Evolutionary conservation across 257 asterid species (phyloP), one percentile per base, ranked within the genome.

Genomic region (Nicotiana noctiflora): DNA sequence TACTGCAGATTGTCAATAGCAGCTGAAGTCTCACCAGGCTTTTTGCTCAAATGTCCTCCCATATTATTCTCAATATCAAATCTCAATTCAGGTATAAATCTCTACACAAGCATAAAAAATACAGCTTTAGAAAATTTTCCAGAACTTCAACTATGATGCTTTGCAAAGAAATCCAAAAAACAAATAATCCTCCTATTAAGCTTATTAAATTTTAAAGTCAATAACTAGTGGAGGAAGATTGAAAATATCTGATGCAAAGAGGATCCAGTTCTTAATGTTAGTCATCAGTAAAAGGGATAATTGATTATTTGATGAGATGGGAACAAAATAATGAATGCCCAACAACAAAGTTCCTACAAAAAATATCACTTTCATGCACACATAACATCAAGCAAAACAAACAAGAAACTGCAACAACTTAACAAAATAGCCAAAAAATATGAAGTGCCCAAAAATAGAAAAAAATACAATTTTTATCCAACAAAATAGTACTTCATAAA

Each of bases 1-100:
- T 53, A 83, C 21, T 88, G 94, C 72, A 90, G 84, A 82, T 88
- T 87, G 90, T 82, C 83, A 77, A 92, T 90, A 17, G 90, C 67
- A 31, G 87, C 82, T 49, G 97, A 86, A 62, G 92, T 82, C 85
- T 91, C 97, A 37, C 87, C 91, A 17, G 93, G 87, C 83, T 84
- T 90, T 91, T 93, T 95, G 97, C 97, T 95, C 88, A 90, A 27
- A 57, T 93, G 93, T 88, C 94, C 89, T 86, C 98, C 98, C 98
- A 95, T 95, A 53, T 55, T 82, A 51, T 85, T 32, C 60, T 78
- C 72, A 40, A 49, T 49, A 49, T 49, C 17, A 14, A 23, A 13
- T 31, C 23, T 72, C 75, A 81, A 72, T 76, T 64, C 79, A 76
- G 83, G 76, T 74, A 82, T 82, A 8, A 64, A 29, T 46, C 57